These are phyloP conservation scores for Neurospora cerealis DNA, from an alignment of 495 filamentous ascomycete species.

Conservation along the genomic window DNA sequence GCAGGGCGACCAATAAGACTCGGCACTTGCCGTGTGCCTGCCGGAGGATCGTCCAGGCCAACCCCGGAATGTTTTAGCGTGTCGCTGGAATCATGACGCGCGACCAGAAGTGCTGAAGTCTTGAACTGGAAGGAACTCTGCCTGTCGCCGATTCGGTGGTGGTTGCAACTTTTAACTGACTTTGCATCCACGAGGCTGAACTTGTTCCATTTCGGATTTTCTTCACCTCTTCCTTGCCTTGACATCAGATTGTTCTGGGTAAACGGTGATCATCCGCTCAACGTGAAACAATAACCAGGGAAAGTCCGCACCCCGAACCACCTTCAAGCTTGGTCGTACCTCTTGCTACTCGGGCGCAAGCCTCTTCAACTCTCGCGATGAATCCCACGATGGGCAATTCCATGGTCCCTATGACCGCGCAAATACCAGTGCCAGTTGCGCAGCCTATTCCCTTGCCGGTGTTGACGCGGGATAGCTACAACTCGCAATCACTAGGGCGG, in stretches of 20 bases:
- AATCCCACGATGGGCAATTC: not conserved
- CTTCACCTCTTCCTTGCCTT: not conserved
- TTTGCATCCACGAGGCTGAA: not conserved
- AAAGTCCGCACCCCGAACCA: not conserved
- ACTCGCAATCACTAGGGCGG: slow-evolving; percentile 34
- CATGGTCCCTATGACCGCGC: not conserved
- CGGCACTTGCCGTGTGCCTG: not conserved
- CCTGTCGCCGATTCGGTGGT: not conserved
- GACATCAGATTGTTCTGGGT: not conserved
- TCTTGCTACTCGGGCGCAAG: not conserved
- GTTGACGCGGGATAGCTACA: slow-evolving; percentile 26
- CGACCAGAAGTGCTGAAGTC: not conserved
- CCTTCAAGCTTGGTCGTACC: not conserved
- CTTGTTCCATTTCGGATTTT: not conserved
- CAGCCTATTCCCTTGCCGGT: slow-evolving; percentile 3
- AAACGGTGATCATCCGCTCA: not conserved
- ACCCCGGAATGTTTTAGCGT: not conserved
- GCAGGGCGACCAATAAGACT: not conserved
- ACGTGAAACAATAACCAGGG: not conserved
- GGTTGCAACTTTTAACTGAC: not conserved
- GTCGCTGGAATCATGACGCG: slow-evolving; percentile 2
- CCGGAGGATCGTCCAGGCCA: not conserved
- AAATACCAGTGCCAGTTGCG: slow-evolving; percentile 3
- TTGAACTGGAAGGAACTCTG: not conserved
- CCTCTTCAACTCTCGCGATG: not conserved